These are phyloP conservation scores for Eimeria acervulina DNA, from an alignment of 169 alveolate species.

Conservation along the genomic window DNA sequence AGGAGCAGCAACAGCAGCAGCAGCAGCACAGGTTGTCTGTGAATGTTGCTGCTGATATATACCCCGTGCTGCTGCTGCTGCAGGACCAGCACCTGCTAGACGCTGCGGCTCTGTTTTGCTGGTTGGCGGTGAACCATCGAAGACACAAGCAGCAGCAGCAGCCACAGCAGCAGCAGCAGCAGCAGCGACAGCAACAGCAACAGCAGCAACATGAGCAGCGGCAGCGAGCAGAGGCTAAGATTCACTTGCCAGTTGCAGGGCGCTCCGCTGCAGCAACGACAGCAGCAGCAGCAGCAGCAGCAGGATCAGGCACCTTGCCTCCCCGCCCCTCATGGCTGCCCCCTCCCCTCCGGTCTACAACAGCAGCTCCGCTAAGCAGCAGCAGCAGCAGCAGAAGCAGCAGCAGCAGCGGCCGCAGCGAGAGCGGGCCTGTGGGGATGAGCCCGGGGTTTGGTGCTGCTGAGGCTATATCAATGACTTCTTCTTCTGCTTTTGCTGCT, in stretches of 20 bases:
- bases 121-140: background rate
- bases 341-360: conserved; percentile 24
- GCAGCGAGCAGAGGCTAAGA: background rate
- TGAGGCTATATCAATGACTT: background rate
- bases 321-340: conserved; percentile 74
- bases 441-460: background rate
- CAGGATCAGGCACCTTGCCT: background rate
- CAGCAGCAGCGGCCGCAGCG: conserved; percentile 50
- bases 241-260: background rate
- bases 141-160: conserved; percentile 43
- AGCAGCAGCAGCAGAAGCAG: conserved; percentile 61
- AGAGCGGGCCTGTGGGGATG: background rate
- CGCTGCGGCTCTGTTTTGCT: conserved; percentile 59
- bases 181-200: conserved; percentile 1
- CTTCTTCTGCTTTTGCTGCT: background rate
- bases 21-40: conserved; percentile 37
- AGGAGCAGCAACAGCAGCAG: conserved; percentile 20
- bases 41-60: background rate
- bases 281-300: conserved; percentile 53
- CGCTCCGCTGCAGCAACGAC: background rate
- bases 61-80: conserved; percentile 35
- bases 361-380: conserved; percentile 41
- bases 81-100: conserved; percentile 10
- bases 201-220: background rate
- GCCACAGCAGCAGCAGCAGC: conserved; percentile 41